These are phyloP conservation scores for Leishmania tarentolae DNA, from an alignment of 208 protist genomes.

Conservation along the genomic window DNA sequence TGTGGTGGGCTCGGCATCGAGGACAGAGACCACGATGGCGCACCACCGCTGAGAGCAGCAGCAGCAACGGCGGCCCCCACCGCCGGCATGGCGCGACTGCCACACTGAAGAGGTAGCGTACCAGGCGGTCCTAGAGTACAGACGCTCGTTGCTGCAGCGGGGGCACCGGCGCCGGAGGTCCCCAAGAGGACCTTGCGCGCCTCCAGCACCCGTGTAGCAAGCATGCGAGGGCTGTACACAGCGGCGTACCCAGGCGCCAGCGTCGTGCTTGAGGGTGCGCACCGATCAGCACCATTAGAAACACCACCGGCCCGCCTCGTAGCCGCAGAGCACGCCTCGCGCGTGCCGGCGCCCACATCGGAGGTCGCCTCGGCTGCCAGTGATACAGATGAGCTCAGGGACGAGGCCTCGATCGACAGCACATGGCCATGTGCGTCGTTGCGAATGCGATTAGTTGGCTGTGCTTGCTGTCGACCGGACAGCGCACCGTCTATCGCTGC, in stretches of 20 bases:
- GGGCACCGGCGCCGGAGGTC: not conserved
- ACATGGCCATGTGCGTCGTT: not conserved
- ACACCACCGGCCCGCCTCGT: not conserved
- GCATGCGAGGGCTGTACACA: conserved; percentile 14
- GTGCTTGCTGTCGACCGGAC: not conserved
- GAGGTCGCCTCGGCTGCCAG: not conserved
- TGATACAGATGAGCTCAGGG: not conserved
- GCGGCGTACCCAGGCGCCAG: conserved; percentile 11
- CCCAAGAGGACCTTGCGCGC: conserved; percentile 10
- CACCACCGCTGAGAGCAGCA: not conserved
- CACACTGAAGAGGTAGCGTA: not conserved
- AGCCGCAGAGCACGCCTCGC: conserved; percentile 1
- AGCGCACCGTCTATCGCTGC: not conserved
- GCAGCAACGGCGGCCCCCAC: conserved; percentile 13
- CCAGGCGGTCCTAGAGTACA: not conserved
- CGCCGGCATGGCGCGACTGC: conserved; percentile 17
- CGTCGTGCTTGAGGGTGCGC: too few relatives aligned
- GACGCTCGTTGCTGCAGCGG: not conserved
- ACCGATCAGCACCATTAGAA: not conserved
- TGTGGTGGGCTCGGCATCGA: conserved; percentile 1
- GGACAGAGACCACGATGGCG: not conserved
- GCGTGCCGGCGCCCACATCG: not conserved
- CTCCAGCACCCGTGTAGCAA: conserved; percentile 9
- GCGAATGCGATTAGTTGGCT: not conserved
- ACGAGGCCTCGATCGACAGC: not conserved